Conservation (phyloP, 2,329 filamentous ascomycete species). For the Xylaria sp. region DNA sequence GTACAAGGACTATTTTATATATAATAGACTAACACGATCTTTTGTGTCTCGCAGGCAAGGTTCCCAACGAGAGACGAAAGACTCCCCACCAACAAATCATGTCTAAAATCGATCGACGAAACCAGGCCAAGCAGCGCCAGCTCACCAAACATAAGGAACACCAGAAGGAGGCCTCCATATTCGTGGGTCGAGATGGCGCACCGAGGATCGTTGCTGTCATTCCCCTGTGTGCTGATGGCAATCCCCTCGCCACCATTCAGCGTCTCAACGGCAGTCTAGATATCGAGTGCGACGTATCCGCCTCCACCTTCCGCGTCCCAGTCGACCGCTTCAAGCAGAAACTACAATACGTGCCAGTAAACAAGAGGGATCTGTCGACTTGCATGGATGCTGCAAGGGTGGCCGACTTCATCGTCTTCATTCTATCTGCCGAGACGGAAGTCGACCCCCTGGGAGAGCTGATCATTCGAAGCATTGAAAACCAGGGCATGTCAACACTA, state of each 20-base stretch:
- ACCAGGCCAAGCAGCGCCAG: constrained; percentile 92
- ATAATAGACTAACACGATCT: not conserved
- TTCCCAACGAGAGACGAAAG: constrained; percentile 83
- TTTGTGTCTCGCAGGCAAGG: constrained; percentile 71
- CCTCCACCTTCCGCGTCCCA: constrained; percentile 71
- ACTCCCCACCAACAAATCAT: constrained; percentile 96
- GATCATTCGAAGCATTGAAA: constrained; percentile 86
- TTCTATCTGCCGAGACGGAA: constrained; percentile 84
- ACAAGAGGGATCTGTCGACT: constrained; percentile 76
- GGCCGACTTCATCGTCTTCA: constrained; percentile 90
- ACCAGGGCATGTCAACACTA: constrained; percentile 94
- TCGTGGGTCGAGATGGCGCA: constrained; percentile 86
- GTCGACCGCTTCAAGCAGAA: constrained; percentile 96
- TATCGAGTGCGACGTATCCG: constrained; percentile 72
- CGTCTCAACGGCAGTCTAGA: constrained; percentile 83
- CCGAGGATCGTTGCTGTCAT: constrained; percentile 90
- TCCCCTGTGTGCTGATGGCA: constrained; percentile 79
- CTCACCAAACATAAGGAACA: constrained; percentile 86
- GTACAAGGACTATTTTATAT: not conserved
- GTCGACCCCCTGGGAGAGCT: constrained; percentile 87
- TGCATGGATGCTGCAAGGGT: constrained; percentile 87
- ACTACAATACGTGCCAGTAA: constrained; percentile 82
- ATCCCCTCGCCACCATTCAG: constrained; percentile 73
- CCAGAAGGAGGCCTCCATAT: constrained; percentile 80
- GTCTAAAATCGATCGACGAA: constrained; percentile 95